Percentiles rank a stretch among this genome's conserved stretches.
Conservation (phyloP, 352 stramenopile genomes). For the Phytophthora macrochlamydospora region DNA sequence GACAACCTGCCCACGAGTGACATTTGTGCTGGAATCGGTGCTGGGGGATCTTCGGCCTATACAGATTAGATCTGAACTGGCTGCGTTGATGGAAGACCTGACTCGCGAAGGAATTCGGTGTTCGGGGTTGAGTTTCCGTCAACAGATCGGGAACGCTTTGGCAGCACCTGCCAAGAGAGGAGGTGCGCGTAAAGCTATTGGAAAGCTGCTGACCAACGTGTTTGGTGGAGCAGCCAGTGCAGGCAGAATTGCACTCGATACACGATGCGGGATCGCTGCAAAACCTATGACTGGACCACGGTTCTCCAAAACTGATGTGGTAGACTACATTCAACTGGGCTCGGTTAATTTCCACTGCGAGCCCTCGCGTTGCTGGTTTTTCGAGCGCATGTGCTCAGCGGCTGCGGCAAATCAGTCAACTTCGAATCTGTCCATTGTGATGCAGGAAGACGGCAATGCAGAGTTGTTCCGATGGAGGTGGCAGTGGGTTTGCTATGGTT, state of each 20-base stretch:
- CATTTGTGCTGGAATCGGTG: constrained; percentile 4
- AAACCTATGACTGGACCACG: not conserved
- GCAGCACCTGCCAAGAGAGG: not conserved
- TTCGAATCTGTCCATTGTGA: not conserved
- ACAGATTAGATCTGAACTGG: not conserved
- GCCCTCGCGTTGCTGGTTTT: not conserved
- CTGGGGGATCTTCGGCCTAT: not conserved
- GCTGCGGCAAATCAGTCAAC: not conserved
- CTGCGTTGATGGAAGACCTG: constrained; percentile 3
- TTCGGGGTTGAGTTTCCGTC: not conserved
- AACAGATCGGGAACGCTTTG: constrained; percentile 1
- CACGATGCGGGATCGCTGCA: not conserved
- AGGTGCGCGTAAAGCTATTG: constrained; percentile 4
- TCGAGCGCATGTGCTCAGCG: constrained; percentile 1
- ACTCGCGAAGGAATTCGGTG: constrained; percentile 1
- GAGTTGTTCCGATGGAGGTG: not conserved
- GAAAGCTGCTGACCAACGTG: constrained; percentile 2
- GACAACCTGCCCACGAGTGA: not conserved
- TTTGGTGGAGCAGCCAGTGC: not conserved
- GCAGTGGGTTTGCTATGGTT: constrained; percentile 5
- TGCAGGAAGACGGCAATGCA: not conserved
- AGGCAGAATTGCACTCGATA: not conserved
- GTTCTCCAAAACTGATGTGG: not conserved
- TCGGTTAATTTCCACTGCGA: constrained; percentile 1
- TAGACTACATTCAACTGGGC: not conserved